Base-by-base conservation (phyloP, 441 rosid genomes). In the Caryocar brasiliense region DNA sequence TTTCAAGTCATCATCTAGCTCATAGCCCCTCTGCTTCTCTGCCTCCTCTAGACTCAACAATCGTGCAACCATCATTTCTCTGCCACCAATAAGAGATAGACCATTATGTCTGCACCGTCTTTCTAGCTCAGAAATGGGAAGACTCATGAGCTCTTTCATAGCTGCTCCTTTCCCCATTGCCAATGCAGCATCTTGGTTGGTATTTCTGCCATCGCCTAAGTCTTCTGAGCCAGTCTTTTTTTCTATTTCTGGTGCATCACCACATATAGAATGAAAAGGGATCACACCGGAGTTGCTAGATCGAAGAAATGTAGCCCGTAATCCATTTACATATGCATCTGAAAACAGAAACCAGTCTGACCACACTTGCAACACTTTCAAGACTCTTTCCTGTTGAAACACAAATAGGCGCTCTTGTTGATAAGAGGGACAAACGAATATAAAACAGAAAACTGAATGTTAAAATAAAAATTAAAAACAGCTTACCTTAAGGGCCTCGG, bases 321-420 rank as follows among this genome's bases (percentile, higher is more conserved):
- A 73, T 58, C 99, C 98, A 62, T 81, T 74, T 49, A 94, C 91
- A 70, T 94, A 94, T 46, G 98, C 99, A 66, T 94, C 99, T 41
- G 98, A 90, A 67, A 94, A 94, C 47, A 94, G 89, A 79, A 90
- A 94, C 99, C 98, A 90, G 61, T 94, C 99, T 24, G 96, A 74
- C 99, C 99, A 94, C 24, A 94, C 99, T 67, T 94, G 98, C 78
- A 94, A 71, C 18, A 94, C 99, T 76, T 90, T 94, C 68, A 89
- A 68, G 51, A 94, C 94, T 29, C 98, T 85, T 72, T 90, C 98
- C 99, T 94, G 74, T 64, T 62, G 21, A 59, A 57, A 14, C 22
- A 37, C 46, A 53, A 6, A 58, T 18, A 32, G 40, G 51, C n/a
- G 36, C 42, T 42, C 47, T 40, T 14, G 51, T 37, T n/a, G 49